Evolutionary conservation across 1,284 basidiomycete genomes (phyloP), one percentile per base, ranked within the genome.

Genomic region (Tilletia horrida): DNA sequence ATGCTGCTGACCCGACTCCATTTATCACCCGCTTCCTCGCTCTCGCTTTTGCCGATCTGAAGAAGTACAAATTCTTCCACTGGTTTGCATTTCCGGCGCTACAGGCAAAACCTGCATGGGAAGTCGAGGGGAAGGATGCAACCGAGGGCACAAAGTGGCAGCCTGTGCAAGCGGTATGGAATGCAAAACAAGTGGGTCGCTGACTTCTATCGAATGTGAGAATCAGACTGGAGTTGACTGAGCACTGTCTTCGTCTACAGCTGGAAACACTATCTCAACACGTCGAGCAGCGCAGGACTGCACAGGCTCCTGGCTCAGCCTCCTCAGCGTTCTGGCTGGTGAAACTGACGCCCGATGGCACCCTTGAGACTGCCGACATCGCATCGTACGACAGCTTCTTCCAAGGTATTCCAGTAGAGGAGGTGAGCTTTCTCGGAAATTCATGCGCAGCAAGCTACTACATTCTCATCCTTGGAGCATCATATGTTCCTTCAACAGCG

Each of bases 51-150:
- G 91, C 96, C 0, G 96, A 98, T 82, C 88, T 98, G 69, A 98
- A 98, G 85, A 97, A 95, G 83, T 97, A 95, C 85, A 90, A 90
- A 72, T 97, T 92, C 82, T 93, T 90, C 81, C 97, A 98, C 83
- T 97, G 95, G 94, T 97, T 97, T 77, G 91, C 91, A 0, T 96
- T 97, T 82, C 96, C 96, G 0, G 92, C 93, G 0, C 88, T 97
- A 67, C 88, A 90, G 0, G 86, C 72, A 0, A 72, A 72, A 44
- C 76, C 78, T 0, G 66, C 71, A 2, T 81, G 79, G 79, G 88
- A 92, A 83, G 86, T 92, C 67, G 83, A 84, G 84, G 43, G 66
- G 70, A 8, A 62, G 61, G 23, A 74, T 27, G 78, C 77, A 0
- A 7, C 45, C 0, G 27, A n/a, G 83, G 85, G 31, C 83, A 88